Evolutionary conservation across 495 filamentous ascomycete genomes (phyloP), one percentile per base, ranked within the genome.

Genomic region (Penicillium bialowiezense): DNA sequence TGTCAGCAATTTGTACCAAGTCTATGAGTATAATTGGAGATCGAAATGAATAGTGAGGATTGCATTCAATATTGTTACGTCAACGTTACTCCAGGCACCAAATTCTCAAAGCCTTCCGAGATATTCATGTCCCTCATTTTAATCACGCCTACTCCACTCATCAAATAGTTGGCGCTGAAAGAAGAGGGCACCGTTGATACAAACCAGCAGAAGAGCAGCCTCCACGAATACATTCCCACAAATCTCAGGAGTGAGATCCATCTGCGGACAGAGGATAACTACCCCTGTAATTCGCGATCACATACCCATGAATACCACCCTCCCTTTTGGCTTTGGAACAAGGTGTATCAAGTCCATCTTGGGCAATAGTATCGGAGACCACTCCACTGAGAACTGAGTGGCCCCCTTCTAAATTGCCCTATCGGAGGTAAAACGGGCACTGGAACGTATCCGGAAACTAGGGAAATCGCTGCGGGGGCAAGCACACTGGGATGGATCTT

Each of bases 341-440:
- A 65, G 55, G 56, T 65, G 50, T 50, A 35, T 42, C 45, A 50
- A n/a, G 41, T 58, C 53, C 24, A 71, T 96, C 65, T 96, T 63
- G 89, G 90, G 86, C 82, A 89, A 73, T 87, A 87, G 90, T 95
- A 96, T 96, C 90, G 88, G 79, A 86, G 81, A 74, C 80, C 80
- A 79, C 76, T 50, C 50, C 71, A 78, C 69, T 65, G 50, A 64
- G 64, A 72, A 54, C 58, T 74, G 76, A 72, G 65, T 75, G 77
- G 85, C 74, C 85, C 84, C 88, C 86, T 96, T 96, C 91, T 96
- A 87, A 44, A 70, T 81, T 88, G 78, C 87, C 90, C 88, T 15
- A 7, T 20, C 19, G 12, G 17, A n/a, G n/a, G n/a, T n/a, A n/a
- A n/a, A n/a, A n/a, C n/a, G n/a, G n/a, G n/a, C n/a, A n/a, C n/a